phyloP scores from a whole-genome alignment of 2,329 filamentous ascomycete species.

The Chaetomiaceae sp. region DNA sequence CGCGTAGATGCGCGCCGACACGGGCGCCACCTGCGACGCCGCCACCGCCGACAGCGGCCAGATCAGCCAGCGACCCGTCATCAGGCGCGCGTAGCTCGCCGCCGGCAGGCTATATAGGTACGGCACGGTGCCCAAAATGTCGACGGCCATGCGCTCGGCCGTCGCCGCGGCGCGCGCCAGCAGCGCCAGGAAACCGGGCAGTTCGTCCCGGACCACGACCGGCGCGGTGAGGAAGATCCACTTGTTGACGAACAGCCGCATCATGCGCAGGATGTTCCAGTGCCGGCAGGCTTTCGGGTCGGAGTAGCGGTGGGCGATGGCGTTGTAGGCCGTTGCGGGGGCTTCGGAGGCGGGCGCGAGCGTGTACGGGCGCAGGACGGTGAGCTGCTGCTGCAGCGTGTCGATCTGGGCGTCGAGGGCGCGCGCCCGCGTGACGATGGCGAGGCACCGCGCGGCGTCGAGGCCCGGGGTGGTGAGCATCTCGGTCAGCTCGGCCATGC shows the following conservation, averaged over 20 bases:
- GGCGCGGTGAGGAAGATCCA: neutral
- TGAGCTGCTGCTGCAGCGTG: too few species aligned
- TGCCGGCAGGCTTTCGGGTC: neutral
- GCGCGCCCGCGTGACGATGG: neutral
- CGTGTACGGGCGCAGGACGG: neutral
- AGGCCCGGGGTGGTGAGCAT: neutral
- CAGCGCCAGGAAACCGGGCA: too few species aligned
- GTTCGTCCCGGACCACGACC: too few species aligned
- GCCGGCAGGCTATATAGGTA: neutral
- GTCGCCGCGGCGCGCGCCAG: neutral
- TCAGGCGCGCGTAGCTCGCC: neutral
- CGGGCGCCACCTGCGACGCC: neutral
- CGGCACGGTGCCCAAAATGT: neutral
- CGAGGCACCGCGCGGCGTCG: too few species aligned
- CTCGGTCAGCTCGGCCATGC: neutral
- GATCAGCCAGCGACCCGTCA: neutral
- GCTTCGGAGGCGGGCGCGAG: neutral
- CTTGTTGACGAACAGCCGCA: neutral
- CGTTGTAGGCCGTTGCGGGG: neutral
- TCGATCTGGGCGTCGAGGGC: neutral
- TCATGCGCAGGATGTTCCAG: neutral
- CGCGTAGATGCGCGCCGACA: neutral
- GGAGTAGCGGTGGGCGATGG: neutral
- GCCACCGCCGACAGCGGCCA: neutral
- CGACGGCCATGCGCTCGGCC: neutral